These are phyloP conservation scores for Boletus rufocinnamomeus DNA, from an alignment of 768 basidiomycete species.

Conservation along the genomic window DNA sequence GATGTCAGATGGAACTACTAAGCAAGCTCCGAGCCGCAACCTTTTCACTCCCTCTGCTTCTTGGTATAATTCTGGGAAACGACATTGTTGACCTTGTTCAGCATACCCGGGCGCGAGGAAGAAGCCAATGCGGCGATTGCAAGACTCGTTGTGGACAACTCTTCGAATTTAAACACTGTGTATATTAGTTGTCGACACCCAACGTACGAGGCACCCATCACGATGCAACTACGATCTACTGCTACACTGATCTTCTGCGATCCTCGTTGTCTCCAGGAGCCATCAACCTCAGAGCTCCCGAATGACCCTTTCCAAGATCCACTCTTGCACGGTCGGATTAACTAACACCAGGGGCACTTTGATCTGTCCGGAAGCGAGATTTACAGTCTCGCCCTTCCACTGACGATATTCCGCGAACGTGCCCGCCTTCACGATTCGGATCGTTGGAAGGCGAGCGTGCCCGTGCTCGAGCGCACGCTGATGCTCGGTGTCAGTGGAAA, in stretches of 20 bases:
- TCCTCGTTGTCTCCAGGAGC: neutral
- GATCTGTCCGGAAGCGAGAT: constrained; percentile 8
- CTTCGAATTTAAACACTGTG: no score
- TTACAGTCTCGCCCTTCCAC: constrained; percentile 10
- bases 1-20: no score
- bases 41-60: no score
- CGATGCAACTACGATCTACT: neutral
- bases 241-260: neutral
- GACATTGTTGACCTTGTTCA: no score
- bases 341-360: constrained; percentile 18
- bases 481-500: neutral
- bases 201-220: no score
- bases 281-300: constrained; percentile 12
- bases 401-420: constrained; percentile 23
- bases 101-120: no score
- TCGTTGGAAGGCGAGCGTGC: constrained; percentile 17
- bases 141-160: neutral
- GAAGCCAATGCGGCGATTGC: neutral
- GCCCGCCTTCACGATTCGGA: constrained; percentile 23
- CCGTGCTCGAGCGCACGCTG: neutral
- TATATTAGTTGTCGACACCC: no score
- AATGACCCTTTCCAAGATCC: constrained; percentile 21
- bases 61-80: no score
- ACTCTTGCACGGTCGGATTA: constrained; percentile 9
- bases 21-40: no score